Percentiles rank a stretch among this genome's conserved stretches.
These are phyloP conservation scores for Trypanosoma boissoni DNA, from an alignment of 208 protist species.

Conservation along the genomic window DNA sequence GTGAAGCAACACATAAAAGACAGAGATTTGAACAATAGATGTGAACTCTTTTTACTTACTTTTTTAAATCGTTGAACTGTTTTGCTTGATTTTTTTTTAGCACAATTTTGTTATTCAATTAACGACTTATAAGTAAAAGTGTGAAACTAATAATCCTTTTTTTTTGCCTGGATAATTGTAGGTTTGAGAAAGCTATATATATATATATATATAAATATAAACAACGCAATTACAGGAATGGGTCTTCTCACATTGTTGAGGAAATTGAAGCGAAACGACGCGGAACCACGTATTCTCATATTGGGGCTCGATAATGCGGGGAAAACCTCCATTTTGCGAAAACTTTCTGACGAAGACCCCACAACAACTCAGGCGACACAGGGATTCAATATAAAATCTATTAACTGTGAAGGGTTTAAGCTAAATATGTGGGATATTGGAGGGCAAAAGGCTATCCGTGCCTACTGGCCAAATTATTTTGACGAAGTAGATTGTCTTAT, in stretches of 20 bases:
- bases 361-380: slow-evolving; percentile 96
- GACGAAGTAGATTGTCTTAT: slow-evolving; percentile 95
- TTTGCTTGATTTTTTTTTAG: not conserved
- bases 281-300: slow-evolving; percentile 95
- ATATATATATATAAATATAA: slow-evolving; percentile 10
- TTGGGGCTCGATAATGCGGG: slow-evolving; percentile 98
- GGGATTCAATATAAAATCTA: slow-evolving; percentile 98
- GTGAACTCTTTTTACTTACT: slow-evolving; percentile 18
- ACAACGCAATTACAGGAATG: slow-evolving; percentile 63
- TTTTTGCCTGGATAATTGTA: too few species aligned
- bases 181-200: too few species aligned
- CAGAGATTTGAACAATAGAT: slow-evolving; percentile 5
- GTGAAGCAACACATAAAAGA: slow-evolving; percentile 10
- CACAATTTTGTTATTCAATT: not conserved
- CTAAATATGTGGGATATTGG: slow-evolving; percentile 99
- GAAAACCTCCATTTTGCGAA: slow-evolving; percentile 97
- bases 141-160: too few species aligned
- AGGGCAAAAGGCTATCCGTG: slow-evolving; percentile 96
- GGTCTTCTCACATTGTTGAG: slow-evolving; percentile 93
- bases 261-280: slow-evolving; percentile 92
- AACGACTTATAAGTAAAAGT: too few species aligned
- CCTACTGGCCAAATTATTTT: slow-evolving; percentile 98
- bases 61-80: slow-evolving; percentile 13
- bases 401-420: slow-evolving; percentile 95
- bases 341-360: slow-evolving; percentile 95